Base-by-base conservation (phyloP, 1,284 basidiomycete species). In the Microbotryum silenes-acaulis region DNA sequence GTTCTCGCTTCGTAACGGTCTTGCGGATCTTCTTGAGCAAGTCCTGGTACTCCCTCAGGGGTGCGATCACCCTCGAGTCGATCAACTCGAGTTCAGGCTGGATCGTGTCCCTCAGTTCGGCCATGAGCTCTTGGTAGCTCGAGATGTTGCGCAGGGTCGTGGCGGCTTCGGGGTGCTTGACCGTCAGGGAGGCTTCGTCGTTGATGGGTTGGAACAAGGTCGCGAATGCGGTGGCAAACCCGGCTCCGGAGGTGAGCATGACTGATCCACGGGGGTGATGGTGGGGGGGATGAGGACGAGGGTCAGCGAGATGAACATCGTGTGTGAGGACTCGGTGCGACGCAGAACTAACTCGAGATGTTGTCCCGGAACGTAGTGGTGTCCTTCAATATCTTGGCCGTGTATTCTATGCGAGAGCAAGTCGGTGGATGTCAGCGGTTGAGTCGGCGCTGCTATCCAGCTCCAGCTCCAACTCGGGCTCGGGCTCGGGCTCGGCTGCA, bases 71-170 rank as follows among this genome's bases (percentile, higher is more conserved):
- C 63, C 93, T 82, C 64, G 84, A 87, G 69, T 96, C 89, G 73
- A 99, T 93, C 65, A 99, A 81, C 75, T 99, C 94, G 25, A 98
- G 81, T 77, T 99, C 96, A 20, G 96, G 96, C 2, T 83, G 79
- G 52, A 97, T 81, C 1, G 88, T 81, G 9, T 78, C 76, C 45
- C 67, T 60, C 63, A 98, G 79, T 73, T 97, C 92, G 61, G 90
- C 87, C 83, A 97, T 85, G 23, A 85, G 78, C 48, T 78, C 78
- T 72, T 86, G 80, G 74, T 89, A 89, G 65, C 81, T 78, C 29
- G 81, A 80, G 62, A 92, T 84, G 76, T 88, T 88, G 72, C 83
- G 79, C 68, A 97, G 81, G 0, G 93, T 96, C 59, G 86, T 82
- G 50, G 81, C 82, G 1, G 88, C 79, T 18, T 89, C 82, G 1